Evolutionary conservation across 108 stramenopile species (phyloP), one percentile per base, ranked within the genome.

Genomic region (Cylindrotheca closterium): DNA sequence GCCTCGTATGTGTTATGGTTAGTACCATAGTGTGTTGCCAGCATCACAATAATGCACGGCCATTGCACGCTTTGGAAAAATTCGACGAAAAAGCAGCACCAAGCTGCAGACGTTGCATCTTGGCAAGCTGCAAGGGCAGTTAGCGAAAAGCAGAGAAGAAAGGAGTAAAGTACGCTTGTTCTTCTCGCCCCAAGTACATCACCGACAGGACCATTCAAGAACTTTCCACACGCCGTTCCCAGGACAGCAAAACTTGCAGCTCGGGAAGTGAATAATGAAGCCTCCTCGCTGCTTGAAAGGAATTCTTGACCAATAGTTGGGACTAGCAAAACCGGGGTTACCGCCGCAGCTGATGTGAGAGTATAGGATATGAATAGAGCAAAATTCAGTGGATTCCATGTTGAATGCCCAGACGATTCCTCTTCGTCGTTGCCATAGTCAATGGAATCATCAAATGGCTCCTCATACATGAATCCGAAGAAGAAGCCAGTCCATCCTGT

Each of bases 161-260:
- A 33, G 19, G 80, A 62, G 65, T 83, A 87, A 2, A 78, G 22
- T 3, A 73, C 56, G 2, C 78, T 62, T 1, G 86, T 69, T 65
- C 87, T 65, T 46, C 91, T 52, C 18, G 91, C 91, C 8, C 91
- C 87, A 25, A 74, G 58, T 7, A 92, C 57, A 77, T 92, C 91
- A 12, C 80, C 82, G 5, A 86, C 65, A 1, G 78, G 77, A 12
- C 87, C 87, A 71, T 85, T 87, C 32, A 92, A 46, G 58, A 92
- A 84, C 57, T 92, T 92, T 22, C 91, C 91, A 30, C 77, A 75
- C 3, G 91, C 82, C 33, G 84, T 77, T 2, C 79, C 84, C 51
- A 85, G 55, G n/a, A 86, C 84, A 1, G 83, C 85, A 33, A 79
- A 70, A 0, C 83, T 65, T 25, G 86, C 81, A 24, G 81, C 79